Percentiles rank a stretch among this genome's conserved stretches.
Evolutionary conservation across 2,329 filamentous ascomycete genomes (phyloP).

Genomic region (Metarhizium guizhouense): DNA sequence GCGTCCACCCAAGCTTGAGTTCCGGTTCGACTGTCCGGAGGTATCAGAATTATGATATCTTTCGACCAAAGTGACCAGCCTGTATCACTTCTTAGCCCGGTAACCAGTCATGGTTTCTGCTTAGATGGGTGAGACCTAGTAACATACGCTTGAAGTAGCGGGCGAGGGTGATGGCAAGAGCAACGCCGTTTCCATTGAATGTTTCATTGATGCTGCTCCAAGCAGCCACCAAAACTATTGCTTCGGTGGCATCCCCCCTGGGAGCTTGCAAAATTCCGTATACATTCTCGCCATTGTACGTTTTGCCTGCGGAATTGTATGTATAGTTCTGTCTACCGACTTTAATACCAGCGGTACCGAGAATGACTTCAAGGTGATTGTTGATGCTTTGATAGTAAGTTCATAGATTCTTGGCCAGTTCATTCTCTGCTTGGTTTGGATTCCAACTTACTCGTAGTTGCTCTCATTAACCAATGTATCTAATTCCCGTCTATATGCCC

Average conservation of each 20-base stretch:
- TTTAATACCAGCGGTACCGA: conserved; percentile 75
- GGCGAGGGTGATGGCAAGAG: conserved; percentile 75
- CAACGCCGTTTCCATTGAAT: conserved; percentile 79
- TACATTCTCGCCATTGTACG: conserved; percentile 74
- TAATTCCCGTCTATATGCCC: conserved; percentile 81
- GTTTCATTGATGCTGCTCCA: conserved; percentile 76
- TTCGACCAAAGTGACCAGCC: conserved; percentile 98
- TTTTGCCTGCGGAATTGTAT: conserved; percentile 69
- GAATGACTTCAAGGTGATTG: conserved; percentile 63
- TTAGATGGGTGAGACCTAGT: background rate
- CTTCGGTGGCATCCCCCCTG: conserved; percentile 91
- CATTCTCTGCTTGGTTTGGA: background rate
- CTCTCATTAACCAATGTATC: conserved; percentile 46
- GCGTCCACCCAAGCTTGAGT: conserved; percentile 97
- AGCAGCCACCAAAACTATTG: conserved; percentile 83
- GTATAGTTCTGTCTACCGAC: conserved; percentile 81
- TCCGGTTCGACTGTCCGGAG: conserved; percentile 80
- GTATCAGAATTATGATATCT: conserved; percentile 87
- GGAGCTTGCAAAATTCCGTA: conserved; percentile 92
- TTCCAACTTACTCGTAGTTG: conserved; percentile 40
- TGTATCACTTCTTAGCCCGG: conserved; percentile 20
- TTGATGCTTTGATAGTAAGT: conserved; percentile 40
- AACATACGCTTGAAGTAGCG: conserved; percentile 80
- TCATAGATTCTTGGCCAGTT: background rate
- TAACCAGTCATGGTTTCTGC: background rate